Percentiles rank a stretch among this genome's conserved stretches.
These are phyloP conservation scores for Phytopythium aichiense DNA, from an alignment of 352 stramenopile species.

Conservation along the genomic window DNA sequence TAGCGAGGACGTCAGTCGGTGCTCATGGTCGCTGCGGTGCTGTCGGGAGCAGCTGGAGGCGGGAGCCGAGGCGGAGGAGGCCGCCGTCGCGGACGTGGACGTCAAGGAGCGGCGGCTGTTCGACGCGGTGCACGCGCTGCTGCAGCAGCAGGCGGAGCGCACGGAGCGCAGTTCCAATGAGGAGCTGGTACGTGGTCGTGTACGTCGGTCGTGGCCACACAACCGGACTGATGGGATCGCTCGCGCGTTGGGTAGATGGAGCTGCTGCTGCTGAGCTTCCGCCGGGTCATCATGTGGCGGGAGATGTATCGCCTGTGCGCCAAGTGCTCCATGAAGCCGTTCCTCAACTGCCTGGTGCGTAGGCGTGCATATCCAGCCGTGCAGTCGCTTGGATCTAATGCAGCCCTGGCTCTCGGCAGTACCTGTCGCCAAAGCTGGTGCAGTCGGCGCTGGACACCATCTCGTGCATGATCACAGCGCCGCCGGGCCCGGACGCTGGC, in stretches of 20 bases:
- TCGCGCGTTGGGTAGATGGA: conserved; percentile 31
- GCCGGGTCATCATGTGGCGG: conserved; percentile 70
- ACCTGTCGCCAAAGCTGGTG: conserved; percentile 46
- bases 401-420: conserved; percentile 16
- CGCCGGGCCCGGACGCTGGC: conserved; percentile 33
- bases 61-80: conserved; percentile 17
- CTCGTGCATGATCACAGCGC: conserved; percentile 53
- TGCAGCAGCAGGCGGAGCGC: conserved; percentile 62
- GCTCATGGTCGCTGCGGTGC: not conserved
- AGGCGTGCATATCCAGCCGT: not conserved
- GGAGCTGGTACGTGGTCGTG: conserved; percentile 31
- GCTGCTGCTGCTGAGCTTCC: conserved; percentile 62
- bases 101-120: conserved; percentile 80
- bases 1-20: not conserved
- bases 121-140: conserved; percentile 59
- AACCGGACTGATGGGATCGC: not conserved
- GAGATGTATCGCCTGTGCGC: conserved; percentile 77
- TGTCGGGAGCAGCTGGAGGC: conserved; percentile 12
- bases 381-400: not conserved
- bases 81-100: conserved; percentile 32
- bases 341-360: conserved; percentile 63
- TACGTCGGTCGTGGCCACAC: not conserved
- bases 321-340: conserved; percentile 82
- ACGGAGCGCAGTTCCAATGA: conserved; percentile 46
- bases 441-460: conserved; percentile 63